Evolutionary conservation across 225 moss, liverwort and hornwort species (phyloP), one percentile per base, ranked within the genome.

Genomic region (Polytrichum formosum): DNA sequence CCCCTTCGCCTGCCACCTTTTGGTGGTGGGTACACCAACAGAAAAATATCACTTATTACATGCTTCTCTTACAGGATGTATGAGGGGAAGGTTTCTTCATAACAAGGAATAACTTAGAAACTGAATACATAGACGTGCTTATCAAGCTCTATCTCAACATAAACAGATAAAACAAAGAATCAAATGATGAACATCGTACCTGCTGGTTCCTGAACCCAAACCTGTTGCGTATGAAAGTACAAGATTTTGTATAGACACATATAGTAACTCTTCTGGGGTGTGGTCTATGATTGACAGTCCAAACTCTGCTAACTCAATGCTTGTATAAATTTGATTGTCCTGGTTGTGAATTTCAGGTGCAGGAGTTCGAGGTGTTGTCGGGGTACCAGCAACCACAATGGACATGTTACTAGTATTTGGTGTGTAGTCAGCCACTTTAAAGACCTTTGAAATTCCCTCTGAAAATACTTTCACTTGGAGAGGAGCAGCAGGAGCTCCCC

Each of bases 201-300:
- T 85, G 76, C 83, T 97, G 29, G 92, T 92, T 70, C 93, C 89
- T 73, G 91, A 92, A 68, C 97, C 97, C 75, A 92, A 84, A 54
- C 94, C 97, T 62, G 94, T 97, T 61, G 93, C 92, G 81, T 92
- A 92, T 56, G 90, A 92, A 62, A 97, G 68, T 54, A 83, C 78
- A 64, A 94, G 94, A 70, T 85, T 92, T 72, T 94, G 94, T 81
- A 91, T 87, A 22, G 94, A 93, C 31, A 97, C 81, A 82, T 94
- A 97, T 54, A 97, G 91, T 72, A 97, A 75, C 74, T 97, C 97
- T 84, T 97, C 97, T 53, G 97, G 97, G 67, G 96, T 93, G 70
- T 97, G 88, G 72, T 97, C 96, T 72, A 97, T 90, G 22, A 97
- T 83, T 6, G 96, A 97, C 53, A 97, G 89, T 53, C 96, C 96